Base-by-base conservation (phyloP, 208 protist species). In the Angomonas desouzai region DNA sequence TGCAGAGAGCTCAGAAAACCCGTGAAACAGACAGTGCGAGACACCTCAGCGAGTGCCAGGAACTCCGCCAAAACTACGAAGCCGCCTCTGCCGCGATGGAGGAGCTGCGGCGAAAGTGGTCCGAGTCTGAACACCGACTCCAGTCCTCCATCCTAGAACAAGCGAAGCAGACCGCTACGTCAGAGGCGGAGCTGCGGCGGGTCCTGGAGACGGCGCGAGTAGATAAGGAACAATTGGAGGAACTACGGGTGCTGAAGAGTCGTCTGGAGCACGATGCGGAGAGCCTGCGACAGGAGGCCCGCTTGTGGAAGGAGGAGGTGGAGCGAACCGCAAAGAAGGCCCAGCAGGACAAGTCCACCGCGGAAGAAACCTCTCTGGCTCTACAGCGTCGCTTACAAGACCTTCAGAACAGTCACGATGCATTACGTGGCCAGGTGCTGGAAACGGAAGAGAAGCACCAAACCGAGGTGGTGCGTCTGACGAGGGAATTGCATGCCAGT, bases 401-500 rank as follows among this genome's bases (percentile, higher is more conserved):
- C 48, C 55, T 69, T 28, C 72, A 68, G 45, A 78, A 77, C 27
- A 79, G 79, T 38, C 10, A 61, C 1, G 74, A 87, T 55, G 71
- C 49, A 48, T 72, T 62, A 55, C 66, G 48, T 45, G 57, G 65
- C 23, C 53, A 63, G 29, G 43, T 45, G 4, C 58, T 68, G 40
- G 76, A 73, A 1, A 23, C 45, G 1, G 59, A 81, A 48, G 81
- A 90, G 70, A 78, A 76, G 11, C 60, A 66, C 25, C 84, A 91
- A 76, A 64, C 66, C 3, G 89, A 95, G 61, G 32, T 45, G 4
- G 62, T 70, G 20, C 76, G 82, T 1, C 74, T 96, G 20, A 81
- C 86, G 29, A 78, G 89, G 4, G 89, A 96, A 73, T 74, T 96
- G 27, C 89, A 96, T 66, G 84, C 89, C 3, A 96, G 89, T 45